phyloP scores from a whole-genome alignment of 2,329 filamentous ascomycete genomes.

The Macrophomina pseudophaseolina region DNA sequence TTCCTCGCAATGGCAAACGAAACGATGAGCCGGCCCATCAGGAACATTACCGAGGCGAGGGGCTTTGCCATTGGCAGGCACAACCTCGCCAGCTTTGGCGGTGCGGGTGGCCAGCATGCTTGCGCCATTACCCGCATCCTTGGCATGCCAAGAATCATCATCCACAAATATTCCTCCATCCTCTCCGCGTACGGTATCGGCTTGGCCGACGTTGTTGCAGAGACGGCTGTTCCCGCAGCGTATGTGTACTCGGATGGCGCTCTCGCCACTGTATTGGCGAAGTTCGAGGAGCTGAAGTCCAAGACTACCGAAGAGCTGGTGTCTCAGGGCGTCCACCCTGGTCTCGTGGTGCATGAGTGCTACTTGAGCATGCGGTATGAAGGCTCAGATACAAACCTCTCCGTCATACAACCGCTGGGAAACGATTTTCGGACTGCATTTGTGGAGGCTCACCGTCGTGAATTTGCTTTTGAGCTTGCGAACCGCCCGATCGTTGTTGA shows the following conservation, averaged over 20 bases:
- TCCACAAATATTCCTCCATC: conserved; percentile 54
- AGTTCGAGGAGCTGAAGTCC: conserved; percentile 12
- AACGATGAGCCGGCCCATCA: conserved; percentile 38
- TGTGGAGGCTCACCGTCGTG: conserved; percentile 44
- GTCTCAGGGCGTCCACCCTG: conserved; percentile 67
- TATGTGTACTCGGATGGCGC: conserved; percentile 69
- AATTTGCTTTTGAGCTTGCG: conserved; percentile 50
- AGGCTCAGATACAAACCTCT: conserved; percentile 51
- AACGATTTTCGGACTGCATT: conserved; percentile 46
- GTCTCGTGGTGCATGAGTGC: conserved; percentile 35
- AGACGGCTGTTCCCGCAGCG: conserved; percentile 60
- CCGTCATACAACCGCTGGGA: conserved; percentile 43
- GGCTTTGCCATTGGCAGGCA: conserved; percentile 34
- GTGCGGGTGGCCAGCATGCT: conserved; percentile 48
- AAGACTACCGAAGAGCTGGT: conserved; percentile 55
- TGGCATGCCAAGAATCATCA: conserved; percentile 50
- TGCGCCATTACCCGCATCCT: conserved; percentile 51
- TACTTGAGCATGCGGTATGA: conserved; percentile 53
- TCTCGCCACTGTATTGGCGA: conserved; percentile 47
- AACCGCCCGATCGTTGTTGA: conserved; percentile 40
- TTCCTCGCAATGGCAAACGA: conserved; percentile 39
- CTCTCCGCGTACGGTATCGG: conserved; percentile 55
- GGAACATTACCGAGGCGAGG: conserved; percentile 37
- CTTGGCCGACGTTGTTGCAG: conserved; percentile 16
- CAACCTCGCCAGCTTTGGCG: conserved; percentile 37